These are phyloP conservation scores for Friedmanniomyces simplex DNA, from an alignment of 495 filamentous ascomycete genomes.

Conservation along the genomic window DNA sequence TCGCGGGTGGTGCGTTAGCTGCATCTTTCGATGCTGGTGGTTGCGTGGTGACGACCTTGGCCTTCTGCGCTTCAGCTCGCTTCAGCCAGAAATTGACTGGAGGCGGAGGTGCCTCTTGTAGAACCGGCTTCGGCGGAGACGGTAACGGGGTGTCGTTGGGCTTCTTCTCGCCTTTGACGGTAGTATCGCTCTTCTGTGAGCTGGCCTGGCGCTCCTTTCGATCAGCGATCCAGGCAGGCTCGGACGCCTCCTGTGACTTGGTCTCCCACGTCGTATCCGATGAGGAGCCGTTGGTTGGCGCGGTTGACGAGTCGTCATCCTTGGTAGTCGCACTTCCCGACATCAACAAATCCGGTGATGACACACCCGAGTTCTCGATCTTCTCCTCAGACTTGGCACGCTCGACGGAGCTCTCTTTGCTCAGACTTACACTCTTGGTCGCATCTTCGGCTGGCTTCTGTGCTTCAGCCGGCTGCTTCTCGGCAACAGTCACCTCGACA, in stretches of 20 bases:
- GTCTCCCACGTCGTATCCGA: slow-evolving; percentile 59
- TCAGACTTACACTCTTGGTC: slow-evolving; percentile 10
- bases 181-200: slow-evolving; percentile 23
- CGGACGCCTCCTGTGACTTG: slow-evolving; percentile 51
- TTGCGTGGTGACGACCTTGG: slow-evolving; percentile 41
- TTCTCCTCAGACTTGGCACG: slow-evolving; percentile 16
- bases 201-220: slow-evolving; percentile 16
- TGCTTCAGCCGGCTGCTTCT: slow-evolving; percentile 1
- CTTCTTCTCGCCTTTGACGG: slow-evolving; percentile 36
- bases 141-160: slow-evolving; percentile 26
- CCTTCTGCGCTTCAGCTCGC: slow-evolving; percentile 57
- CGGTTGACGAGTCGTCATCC: slow-evolving; percentile 59
- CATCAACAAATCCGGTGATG: slow-evolving; percentile 57
- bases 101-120: slow-evolving; percentile 73
- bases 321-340: slow-evolving; percentile 56
- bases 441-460: background rate
- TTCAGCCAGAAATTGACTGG: slow-evolving; percentile 78
- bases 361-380: slow-evolving; percentile 41
- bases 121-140: slow-evolving; percentile 7
- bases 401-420: slow-evolving; percentile 25
- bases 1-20: background rate
- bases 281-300: slow-evolving; percentile 45
- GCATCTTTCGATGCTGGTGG: slow-evolving; percentile 14
- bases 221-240: slow-evolving; percentile 23
- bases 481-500: slow-evolving; percentile 20